Evolutionary conservation across 192 early-diverging fungal genomes (phyloP).

Genomic region (Spizellomyces sp.): DNA sequence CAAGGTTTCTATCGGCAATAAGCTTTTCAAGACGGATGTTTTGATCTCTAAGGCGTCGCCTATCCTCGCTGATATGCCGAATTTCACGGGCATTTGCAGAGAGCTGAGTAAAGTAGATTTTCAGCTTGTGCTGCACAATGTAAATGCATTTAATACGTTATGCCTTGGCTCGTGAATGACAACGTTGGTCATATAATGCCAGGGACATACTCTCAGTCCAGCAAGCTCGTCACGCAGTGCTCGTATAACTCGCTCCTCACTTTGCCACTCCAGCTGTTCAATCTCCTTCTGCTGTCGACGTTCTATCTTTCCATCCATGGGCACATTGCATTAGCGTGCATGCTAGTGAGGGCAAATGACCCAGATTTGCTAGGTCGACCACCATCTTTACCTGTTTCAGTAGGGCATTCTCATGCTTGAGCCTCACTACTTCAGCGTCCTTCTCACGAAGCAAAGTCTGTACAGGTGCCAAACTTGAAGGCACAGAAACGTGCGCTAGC

Average conservation of each 20-base stretch:
- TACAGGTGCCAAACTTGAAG: not conserved
- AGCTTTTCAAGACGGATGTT: conserved; percentile 41
- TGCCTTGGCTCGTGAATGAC: not conserved
- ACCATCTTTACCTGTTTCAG: conserved; percentile 52
- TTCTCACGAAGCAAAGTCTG: conserved; percentile 44
- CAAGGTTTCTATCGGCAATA: conserved; percentile 36
- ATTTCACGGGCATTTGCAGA: conserved; percentile 45
- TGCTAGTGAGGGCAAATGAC: not conserved
- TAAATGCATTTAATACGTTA: not conserved
- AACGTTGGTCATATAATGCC: not conserved
- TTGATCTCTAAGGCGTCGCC: conserved; percentile 38
- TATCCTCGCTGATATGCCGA: conserved; percentile 50
- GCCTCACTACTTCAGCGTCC: conserved; percentile 45
- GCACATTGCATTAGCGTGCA: not conserved
- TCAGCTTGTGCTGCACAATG: conserved; percentile 46
- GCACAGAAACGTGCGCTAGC: no score
- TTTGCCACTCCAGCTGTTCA: conserved; percentile 44
- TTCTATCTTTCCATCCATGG: conserved; percentile 46
- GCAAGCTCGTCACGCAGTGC: conserved; percentile 50
- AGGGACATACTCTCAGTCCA: conserved; percentile 44
- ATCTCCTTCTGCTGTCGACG: conserved; percentile 58
- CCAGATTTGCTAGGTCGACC: not conserved
- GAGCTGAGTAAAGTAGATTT: conserved; percentile 48
- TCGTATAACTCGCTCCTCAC: conserved; percentile 49
- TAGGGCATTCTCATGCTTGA: conserved; percentile 52